phyloP scores from a whole-genome alignment of 208 protist species.

The Acanthamoeba castellanii region DNA sequence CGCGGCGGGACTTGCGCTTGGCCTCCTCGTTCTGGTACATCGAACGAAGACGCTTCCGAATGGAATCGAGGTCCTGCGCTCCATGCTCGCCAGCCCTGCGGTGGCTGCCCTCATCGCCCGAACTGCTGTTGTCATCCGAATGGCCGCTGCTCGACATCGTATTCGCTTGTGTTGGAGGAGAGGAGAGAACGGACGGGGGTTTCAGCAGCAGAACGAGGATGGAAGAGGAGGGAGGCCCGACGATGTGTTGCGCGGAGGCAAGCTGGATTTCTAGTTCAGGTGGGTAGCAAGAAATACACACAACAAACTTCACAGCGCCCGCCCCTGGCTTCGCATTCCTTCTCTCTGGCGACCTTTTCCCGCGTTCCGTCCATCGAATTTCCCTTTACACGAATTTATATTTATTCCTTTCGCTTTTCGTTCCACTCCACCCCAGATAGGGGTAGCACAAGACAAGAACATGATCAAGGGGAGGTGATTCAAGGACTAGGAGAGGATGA shows the following conservation, averaged over 20 bases:
- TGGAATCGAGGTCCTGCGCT: slow-evolving; percentile 10
- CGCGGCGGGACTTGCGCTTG: background rate
- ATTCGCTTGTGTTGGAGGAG: background rate
- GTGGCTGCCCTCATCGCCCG: background rate
- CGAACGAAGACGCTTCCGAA: slow-evolving; percentile 3
- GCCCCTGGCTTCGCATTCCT: no score
- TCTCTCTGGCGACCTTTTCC: no score
- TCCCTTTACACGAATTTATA: background rate
- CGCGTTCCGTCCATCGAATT: background rate
- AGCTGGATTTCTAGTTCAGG: no score
- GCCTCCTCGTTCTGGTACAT: slow-evolving; percentile 46
- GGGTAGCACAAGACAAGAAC: no score
- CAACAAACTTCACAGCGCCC: no score
- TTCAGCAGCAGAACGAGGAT: background rate
- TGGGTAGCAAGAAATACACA: no score
- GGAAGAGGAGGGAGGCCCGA: no score
- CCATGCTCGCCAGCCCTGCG: background rate
- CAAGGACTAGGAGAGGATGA: background rate
- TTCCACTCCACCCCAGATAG: background rate
- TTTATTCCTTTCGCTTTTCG: background rate
- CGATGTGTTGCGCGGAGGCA: background rate
- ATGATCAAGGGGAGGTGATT: no score
- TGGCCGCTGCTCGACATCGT: slow-evolving; percentile 22
- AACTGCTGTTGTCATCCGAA: background rate
- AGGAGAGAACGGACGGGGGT: background rate